Evolutionary conservation across 306 rosid species (phyloP).

Genomic region (Inga oerstediana): DNA sequence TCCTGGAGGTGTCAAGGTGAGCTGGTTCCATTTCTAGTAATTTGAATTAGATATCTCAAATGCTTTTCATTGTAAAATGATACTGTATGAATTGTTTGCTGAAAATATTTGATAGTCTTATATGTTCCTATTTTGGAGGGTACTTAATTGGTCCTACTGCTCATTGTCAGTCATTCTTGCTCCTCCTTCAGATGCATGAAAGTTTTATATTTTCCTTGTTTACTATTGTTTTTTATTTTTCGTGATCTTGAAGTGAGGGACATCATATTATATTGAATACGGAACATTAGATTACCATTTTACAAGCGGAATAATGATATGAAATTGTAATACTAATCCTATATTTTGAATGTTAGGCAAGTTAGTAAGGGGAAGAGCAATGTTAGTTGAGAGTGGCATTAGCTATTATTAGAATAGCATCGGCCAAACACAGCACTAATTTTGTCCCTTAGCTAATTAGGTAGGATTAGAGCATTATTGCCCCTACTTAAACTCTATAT

Average conservation of each 20-base stretch:
- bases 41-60: slow-evolving; percentile 11
- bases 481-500: too few relatives aligned
- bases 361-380: too few relatives aligned
- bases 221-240: slow-evolving; percentile 20
- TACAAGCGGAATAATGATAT: not conserved
- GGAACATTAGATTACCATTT: not conserved
- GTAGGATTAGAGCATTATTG: too few relatives aligned
- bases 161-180: slow-evolving; percentile 7
- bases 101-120: not conserved
- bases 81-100: slow-evolving; percentile 23
- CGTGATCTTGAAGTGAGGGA: slow-evolving; percentile 7
- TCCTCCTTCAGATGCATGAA: slow-evolving; percentile 11
- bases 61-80: not conserved
- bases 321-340: too few relatives aligned
- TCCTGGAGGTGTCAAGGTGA: slow-evolving; percentile 87
- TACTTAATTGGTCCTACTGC: slow-evolving; percentile 12
- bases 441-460: too few relatives aligned
- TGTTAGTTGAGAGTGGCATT: too few relatives aligned
- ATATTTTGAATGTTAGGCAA: too few relatives aligned
- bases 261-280: not conserved
- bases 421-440: too few relatives aligned
- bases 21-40: slow-evolving; percentile 27
- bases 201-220: slow-evolving; percentile 20
- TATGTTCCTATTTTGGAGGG: slow-evolving; percentile 17
- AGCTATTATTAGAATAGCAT: too few relatives aligned